These are phyloP conservation scores for Herpetomonas tarakana DNA, from an alignment of 208 protist genomes.

Conservation along the genomic window DNA sequence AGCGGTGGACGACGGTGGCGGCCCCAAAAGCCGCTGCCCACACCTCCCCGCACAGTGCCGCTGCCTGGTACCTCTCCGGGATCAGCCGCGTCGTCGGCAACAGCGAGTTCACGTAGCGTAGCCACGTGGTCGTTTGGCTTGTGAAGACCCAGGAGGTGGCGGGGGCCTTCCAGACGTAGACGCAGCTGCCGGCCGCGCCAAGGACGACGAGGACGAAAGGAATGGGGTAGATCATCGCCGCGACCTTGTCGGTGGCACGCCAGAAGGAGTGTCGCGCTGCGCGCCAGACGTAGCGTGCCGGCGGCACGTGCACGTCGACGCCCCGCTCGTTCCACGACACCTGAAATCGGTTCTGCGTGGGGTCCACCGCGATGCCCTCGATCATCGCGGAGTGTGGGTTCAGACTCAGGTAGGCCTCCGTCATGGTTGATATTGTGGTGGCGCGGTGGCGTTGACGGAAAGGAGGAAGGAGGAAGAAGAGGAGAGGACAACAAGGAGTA, in stretches of 20 bases:
- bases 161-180: conserved; percentile 37
- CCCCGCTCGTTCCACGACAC: conserved; percentile 41
- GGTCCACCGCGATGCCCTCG: conserved; percentile 37
- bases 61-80: conserved; percentile 23
- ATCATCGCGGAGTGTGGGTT: conserved; percentile 36
- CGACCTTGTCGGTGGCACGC: conserved; percentile 55
- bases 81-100: conserved; percentile 35
- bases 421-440: conserved; percentile 25
- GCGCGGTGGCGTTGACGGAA: too few relatives aligned
- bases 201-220: conserved; percentile 44
- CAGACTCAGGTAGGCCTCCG: conserved; percentile 54
- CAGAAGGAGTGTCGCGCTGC: conserved; percentile 32
- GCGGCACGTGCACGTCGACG: conserved; percentile 73
- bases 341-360: conserved; percentile 34
- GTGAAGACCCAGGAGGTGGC: conserved; percentile 28
- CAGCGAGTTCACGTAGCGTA: conserved; percentile 53
- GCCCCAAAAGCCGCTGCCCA: conserved; percentile 26
- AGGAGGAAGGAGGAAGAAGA: too few relatives aligned
- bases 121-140: conserved; percentile 28
- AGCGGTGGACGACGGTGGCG: conserved; percentile 56
- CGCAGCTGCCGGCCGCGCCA: conserved; percentile 32
- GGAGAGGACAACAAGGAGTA: too few relatives aligned
- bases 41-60: conserved; percentile 41
- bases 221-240: conserved; percentile 52
- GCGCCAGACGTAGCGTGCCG: conserved; percentile 45